Percentiles rank a stretch among this genome's conserved stretches.
phyloP scores from a whole-genome alignment of 768 basidiomycete species.

The Naganishia kalamii region DNA sequence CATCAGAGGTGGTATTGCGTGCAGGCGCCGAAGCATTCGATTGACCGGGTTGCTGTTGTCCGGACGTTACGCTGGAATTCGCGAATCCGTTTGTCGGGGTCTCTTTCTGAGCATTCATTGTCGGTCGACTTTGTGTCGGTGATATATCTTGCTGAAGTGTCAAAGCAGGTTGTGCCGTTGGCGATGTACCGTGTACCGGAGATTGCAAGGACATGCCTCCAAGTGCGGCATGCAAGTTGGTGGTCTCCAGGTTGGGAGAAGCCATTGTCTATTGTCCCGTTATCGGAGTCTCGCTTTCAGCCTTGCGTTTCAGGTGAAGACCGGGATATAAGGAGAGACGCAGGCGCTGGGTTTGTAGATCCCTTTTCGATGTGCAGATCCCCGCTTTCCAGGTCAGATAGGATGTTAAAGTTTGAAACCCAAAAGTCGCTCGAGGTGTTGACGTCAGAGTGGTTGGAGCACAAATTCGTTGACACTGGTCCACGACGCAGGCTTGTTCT shows the following conservation, averaged over 20 bases:
- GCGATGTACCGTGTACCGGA: neutral
- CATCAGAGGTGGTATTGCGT: neutral
- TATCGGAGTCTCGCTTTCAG: neutral
- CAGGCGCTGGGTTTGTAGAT: no score
- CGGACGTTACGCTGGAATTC: no score
- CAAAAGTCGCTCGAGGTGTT: no score
- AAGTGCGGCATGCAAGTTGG: slow-evolving; percentile 6
- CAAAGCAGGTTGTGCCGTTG: slow-evolving; percentile 4
- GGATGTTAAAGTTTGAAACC: no score
- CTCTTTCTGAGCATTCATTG: neutral
- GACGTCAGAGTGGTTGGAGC: no score
- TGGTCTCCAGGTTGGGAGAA: neutral
- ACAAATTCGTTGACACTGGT: no score
- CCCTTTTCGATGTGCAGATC: no score
- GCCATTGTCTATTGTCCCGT: neutral
- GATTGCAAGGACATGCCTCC: slow-evolving; percentile 12
- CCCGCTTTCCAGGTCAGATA: no score
- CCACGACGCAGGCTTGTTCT: no score
- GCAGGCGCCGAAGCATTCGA: neutral
- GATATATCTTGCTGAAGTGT: neutral
- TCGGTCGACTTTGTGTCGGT: neutral
- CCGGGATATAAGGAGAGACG: no score
- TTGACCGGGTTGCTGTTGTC: neutral
- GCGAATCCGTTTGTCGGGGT: neutral
- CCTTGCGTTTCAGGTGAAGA: neutral